phyloP scores from a whole-genome alignment of 1,284 basidiomycete species.

The Fistulina hepatica region DNA sequence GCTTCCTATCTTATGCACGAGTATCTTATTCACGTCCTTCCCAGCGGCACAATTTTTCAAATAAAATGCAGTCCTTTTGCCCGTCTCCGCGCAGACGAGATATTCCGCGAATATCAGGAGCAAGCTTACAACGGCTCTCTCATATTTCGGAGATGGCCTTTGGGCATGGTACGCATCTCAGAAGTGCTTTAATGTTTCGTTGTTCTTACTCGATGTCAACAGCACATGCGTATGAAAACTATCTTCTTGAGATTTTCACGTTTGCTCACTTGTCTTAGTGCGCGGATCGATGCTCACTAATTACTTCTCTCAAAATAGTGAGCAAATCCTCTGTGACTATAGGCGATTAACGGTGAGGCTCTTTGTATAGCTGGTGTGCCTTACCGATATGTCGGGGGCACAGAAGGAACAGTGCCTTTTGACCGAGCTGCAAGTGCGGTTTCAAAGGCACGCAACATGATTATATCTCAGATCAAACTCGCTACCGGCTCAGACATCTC shows the following conservation, averaged over 20 bases:
- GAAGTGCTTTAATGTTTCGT: slow-evolving; percentile 10
- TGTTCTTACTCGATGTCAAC: not conserved
- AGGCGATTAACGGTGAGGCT: not conserved
- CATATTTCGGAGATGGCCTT: slow-evolving; percentile 55
- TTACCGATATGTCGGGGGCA: slow-evolving; percentile 70
- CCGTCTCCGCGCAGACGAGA: slow-evolving; percentile 37
- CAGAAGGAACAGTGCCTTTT: slow-evolving; percentile 58
- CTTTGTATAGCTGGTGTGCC: slow-evolving; percentile 51
- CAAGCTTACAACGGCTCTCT: slow-evolving; percentile 46
- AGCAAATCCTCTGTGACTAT: slow-evolving; percentile 18
- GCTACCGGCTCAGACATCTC: slow-evolving; percentile 25
- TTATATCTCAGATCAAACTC: slow-evolving; percentile 37
- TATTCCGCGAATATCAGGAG: slow-evolving; percentile 53
- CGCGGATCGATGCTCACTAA: slow-evolving; percentile 60
- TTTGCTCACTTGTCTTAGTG: slow-evolving; percentile 27
- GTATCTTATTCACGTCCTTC: slow-evolving; percentile 14
- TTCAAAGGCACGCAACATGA: slow-evolving; percentile 41
- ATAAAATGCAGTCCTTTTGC: slow-evolving; percentile 33
- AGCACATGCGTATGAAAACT: not conserved
- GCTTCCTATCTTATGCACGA: slow-evolving; percentile 3
- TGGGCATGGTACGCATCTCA: slow-evolving; percentile 18
- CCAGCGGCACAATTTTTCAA: slow-evolving; percentile 53
- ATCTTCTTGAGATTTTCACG: not conserved
- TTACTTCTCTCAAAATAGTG: slow-evolving; percentile 77
- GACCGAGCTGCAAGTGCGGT: slow-evolving; percentile 46